A percentile compares a stretch with the other conserved stretches of the same genome.
phyloP scores from a whole-genome alignment of 2,329 filamentous ascomycete species.

The Fusarium nurragi region DNA sequence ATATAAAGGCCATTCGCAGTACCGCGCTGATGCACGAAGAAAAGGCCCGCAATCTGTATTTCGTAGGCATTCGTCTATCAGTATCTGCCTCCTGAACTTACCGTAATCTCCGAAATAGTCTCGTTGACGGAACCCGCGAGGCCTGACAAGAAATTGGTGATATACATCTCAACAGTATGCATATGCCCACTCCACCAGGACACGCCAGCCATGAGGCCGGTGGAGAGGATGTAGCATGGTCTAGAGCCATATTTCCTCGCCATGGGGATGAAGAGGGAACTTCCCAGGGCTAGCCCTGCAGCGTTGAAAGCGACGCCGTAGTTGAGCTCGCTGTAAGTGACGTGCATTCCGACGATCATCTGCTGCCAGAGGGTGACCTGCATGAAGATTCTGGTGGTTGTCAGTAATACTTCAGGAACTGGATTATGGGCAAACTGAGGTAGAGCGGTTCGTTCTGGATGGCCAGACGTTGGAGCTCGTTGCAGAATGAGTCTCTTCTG shows the following conservation, averaged over 20 bases:
- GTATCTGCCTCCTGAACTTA: background rate
- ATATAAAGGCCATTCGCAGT: slow-evolving; percentile 48
- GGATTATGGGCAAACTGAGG: background rate
- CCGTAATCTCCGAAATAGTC: slow-evolving; percentile 51
- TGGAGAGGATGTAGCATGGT: slow-evolving; percentile 40
- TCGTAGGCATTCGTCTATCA: background rate
- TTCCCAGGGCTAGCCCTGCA: slow-evolving; percentile 45
- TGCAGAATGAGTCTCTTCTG: slow-evolving; percentile 12
- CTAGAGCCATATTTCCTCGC: slow-evolving; percentile 47
- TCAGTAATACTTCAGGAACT: background rate
- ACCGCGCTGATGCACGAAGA: slow-evolving; percentile 47
- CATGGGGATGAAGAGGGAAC: slow-evolving; percentile 47
- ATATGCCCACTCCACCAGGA: slow-evolving; percentile 20
- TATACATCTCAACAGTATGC: slow-evolving; percentile 23
- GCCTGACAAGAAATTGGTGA: slow-evolving; percentile 44
- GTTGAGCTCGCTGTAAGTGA: slow-evolving; percentile 41
- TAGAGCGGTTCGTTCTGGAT: slow-evolving; percentile 19
- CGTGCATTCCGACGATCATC: slow-evolving; percentile 41
- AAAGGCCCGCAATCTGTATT: slow-evolving; percentile 45
- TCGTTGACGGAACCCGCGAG: slow-evolving; percentile 52
- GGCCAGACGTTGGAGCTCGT: slow-evolving; percentile 1
- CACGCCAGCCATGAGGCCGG: slow-evolving; percentile 12
- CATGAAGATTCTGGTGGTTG: background rate
- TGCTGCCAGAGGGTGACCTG: slow-evolving; percentile 44
- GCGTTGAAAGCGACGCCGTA: slow-evolving; percentile 40